Base-by-base conservation (phyloP, 805 yeast genomes). In the Lipomyces japonicus region DNA sequence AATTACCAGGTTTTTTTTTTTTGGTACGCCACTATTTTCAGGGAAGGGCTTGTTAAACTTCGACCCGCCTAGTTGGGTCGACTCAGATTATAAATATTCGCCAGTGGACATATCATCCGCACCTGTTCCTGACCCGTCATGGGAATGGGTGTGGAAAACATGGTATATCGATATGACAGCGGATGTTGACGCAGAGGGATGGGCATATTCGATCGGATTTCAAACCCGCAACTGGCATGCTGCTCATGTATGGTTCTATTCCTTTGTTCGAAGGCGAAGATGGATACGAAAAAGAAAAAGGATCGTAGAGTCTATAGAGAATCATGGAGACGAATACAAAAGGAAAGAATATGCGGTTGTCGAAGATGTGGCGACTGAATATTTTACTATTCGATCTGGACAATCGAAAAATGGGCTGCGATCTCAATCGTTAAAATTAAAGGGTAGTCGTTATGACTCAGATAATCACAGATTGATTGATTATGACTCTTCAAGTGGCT, bases 121-220 rank as follows among this genome's bases (percentile, higher is more conserved):
- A 46, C 68, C 72, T 14, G 63, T 79, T 12, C 86, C 86, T 1
- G 83, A 78, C 55, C 69, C 76, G 21, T 66, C 72, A 38, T 83
- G 88, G 89, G 61, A 65, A 47, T 83, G 89, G 89, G 63, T 51
- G 7, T 83, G 89, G 88, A 72, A 72, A 12, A 70, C 73, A 47
- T 86, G 95, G 95, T 82, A 80, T 59, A 82, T 84, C 2, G 73
- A 82, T 51, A 82, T 86, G 91, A 63, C 68, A 3, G 67, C 69
- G 36, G 88, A 84, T 61, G 84, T 79, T 19, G 95, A 86, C 64
- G 90, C 84, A 60, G 85, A 82, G 61, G 95, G 95, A n/a, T 86
- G 95, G 95, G 64, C 75, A 28, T 86, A 86, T 61, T 73, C 84
- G 50, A 70, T 77, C 67, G 58, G 73, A 22, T 76, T 81, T 52